These are phyloP conservation scores for Aureobasidium sp. DNA, from an alignment of 2,329 filamentous ascomycete species.

Conservation along the genomic window DNA sequence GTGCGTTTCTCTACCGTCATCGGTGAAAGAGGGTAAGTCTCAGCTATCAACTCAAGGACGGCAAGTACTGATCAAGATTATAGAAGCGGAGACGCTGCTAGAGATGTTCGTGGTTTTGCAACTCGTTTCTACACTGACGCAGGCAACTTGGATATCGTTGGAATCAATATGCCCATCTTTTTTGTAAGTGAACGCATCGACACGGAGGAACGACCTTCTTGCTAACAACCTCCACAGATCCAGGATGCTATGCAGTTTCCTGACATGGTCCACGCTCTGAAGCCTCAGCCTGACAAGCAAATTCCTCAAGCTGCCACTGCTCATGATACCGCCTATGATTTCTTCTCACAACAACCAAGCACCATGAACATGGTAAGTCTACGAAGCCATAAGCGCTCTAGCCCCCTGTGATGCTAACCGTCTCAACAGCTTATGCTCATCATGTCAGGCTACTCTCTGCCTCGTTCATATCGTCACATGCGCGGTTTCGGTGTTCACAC, in stretches of 20 bases:
- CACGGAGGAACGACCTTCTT: no score
- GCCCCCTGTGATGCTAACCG: not conserved
- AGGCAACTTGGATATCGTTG: constrained; percentile 56
- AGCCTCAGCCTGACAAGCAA: constrained; percentile 26
- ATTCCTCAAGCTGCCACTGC: constrained; percentile 21
- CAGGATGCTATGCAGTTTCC: constrained; percentile 65
- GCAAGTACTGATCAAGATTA: not conserved
- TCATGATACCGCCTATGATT: constrained; percentile 24
- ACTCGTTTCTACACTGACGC: constrained; percentile 68
- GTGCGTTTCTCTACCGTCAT: constrained; percentile 68
- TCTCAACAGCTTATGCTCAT: constrained; percentile 37
- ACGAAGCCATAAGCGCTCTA: not conserved
- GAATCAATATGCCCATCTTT: constrained; percentile 67
- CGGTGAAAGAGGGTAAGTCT: constrained; percentile 48
- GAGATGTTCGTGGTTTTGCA: constrained; percentile 63
- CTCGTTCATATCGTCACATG: constrained; percentile 37
- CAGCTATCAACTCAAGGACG: not conserved
- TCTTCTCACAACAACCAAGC: constrained; percentile 30
- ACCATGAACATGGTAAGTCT: constrained; percentile 31
- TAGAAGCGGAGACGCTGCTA: constrained; percentile 57
- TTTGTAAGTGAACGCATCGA: no score
- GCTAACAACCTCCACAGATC: no score
- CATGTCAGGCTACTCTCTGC: constrained; percentile 41
- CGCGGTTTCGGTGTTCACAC: constrained; percentile 43
- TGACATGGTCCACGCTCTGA: constrained; percentile 47